These are phyloP conservation scores for Hygrophorus pudorinus DNA, from an alignment of 768 basidiomycete species.

Conservation along the genomic window DNA sequence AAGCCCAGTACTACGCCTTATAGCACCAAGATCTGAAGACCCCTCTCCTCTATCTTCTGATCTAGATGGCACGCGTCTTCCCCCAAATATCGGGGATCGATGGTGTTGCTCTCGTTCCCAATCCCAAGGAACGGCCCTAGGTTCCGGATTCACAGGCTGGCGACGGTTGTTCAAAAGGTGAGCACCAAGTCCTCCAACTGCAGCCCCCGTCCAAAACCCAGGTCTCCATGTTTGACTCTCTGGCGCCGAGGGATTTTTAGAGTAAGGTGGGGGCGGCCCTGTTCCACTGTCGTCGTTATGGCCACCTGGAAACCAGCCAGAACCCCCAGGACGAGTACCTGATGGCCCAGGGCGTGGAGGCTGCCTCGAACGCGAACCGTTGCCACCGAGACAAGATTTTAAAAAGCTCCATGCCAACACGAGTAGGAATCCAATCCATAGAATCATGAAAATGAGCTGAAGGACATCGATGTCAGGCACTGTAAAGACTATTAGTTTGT, in stretches of 20 bases:
- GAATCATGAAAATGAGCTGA: slow-evolving; percentile 39
- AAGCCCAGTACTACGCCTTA: slow-evolving; percentile 71
- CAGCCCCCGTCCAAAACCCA: slow-evolving; percentile 76
- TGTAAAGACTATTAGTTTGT: background rate
- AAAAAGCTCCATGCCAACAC: slow-evolving; percentile 52
- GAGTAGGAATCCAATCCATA: slow-evolving; percentile 45
- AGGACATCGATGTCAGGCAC: slow-evolving; percentile 27
- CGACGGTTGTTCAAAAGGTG: slow-evolving; percentile 37
- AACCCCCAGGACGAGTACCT: slow-evolving; percentile 25
- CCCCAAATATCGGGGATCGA: slow-evolving; percentile 20
- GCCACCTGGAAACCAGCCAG: slow-evolving; percentile 42
- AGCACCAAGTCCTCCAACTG: slow-evolving; percentile 60
- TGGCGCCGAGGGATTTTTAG: slow-evolving; percentile 23
- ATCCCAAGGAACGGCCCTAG: slow-evolving; percentile 32
- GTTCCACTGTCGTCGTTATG: slow-evolving; percentile 25
- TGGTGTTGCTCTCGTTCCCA: slow-evolving; percentile 43
- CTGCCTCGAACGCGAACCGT: slow-evolving; percentile 8
- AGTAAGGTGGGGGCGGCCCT: slow-evolving; percentile 57
- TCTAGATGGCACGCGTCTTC: slow-evolving; percentile 16
- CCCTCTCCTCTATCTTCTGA: slow-evolving; percentile 57
- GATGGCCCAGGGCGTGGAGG: slow-evolving; percentile 21
- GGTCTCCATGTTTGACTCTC: slow-evolving; percentile 16
- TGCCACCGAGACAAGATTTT: slow-evolving; percentile 37
- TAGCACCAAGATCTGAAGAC: slow-evolving; percentile 54
- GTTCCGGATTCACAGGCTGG: slow-evolving; percentile 15